Percentiles rank a stretch among this genome's conserved stretches.
Evolutionary conservation across 192 early-diverging fungal genomes (phyloP).

Genomic region (Entomortierella lignicola): DNA sequence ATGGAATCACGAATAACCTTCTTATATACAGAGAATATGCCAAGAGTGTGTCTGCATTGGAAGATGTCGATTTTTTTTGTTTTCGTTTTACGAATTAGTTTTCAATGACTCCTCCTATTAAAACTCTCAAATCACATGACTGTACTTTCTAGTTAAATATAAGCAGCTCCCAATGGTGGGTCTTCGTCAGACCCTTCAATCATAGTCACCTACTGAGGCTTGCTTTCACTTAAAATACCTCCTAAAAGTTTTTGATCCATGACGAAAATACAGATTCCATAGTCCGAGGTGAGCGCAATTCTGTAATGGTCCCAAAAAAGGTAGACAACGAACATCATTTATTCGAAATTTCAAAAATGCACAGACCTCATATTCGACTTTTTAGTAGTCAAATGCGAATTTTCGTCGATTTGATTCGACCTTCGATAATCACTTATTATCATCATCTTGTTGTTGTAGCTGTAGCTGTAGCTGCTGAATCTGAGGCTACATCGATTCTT

Average conservation of each 20-base stretch:
- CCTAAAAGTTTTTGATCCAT: conserved; percentile 25
- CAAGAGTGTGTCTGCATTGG: no score
- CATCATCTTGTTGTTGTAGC: background rate
- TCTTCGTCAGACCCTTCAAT: conserved; percentile 11
- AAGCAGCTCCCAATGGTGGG: conserved; percentile 20
- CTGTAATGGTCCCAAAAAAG: conserved; percentile 40
- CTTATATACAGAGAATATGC: no score
- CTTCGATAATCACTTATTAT: no score
- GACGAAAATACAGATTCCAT: conserved; percentile 25
- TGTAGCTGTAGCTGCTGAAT: background rate
- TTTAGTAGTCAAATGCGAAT: no score
- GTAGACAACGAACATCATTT: conserved; percentile 23
- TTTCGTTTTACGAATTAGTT: no score
- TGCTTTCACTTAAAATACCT: background rate
- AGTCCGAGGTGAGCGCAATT: conserved; percentile 15
- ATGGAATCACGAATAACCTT: no score
- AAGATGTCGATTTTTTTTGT: no score
- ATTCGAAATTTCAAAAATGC: no score
- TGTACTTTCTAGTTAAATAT: conserved; percentile 20
- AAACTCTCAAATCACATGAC: conserved; percentile 18
- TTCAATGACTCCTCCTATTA: no score
- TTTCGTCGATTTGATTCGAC: no score
- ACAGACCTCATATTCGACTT: no score
- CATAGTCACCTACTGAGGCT: conserved; percentile 12
- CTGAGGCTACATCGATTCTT: no score